phyloP scores from a whole-genome alignment of 306 rosid species.

The Astragalus membranaceus region DNA sequence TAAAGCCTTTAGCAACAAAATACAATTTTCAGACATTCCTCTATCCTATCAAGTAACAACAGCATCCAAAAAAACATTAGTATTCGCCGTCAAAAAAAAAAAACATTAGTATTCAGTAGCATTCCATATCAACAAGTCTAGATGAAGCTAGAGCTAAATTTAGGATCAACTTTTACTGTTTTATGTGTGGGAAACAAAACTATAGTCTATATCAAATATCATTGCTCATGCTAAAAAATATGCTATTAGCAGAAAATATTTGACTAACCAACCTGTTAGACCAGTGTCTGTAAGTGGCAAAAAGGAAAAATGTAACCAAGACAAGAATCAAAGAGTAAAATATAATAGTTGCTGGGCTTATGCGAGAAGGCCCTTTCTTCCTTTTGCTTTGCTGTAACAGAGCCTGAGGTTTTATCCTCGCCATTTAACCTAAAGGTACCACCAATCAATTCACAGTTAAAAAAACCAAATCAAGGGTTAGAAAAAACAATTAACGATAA shows the following conservation, averaged over 20 bases:
- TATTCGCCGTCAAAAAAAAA: too few species aligned
- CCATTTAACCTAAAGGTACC: constrained; percentile 32
- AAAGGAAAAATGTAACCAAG: constrained; percentile 42
- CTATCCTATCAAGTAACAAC: background rate
- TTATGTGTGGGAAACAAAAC: background rate
- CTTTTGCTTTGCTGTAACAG: constrained; percentile 73
- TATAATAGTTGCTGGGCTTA: constrained; percentile 33
- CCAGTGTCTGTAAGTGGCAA: constrained; percentile 47
- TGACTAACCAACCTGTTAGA: constrained; percentile 58
- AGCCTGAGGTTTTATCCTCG: constrained; percentile 70
- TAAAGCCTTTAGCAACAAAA: too few species aligned
- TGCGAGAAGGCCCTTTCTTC: constrained; percentile 64
- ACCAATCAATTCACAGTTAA: constrained; percentile 12
- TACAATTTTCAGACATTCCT: constrained; percentile 1
- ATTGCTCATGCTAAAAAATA: background rate
- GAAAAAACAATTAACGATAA: background rate
- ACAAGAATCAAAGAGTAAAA: constrained; percentile 41
- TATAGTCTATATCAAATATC: background rate
- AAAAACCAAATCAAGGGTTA: constrained; percentile 9
- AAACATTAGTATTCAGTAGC: background rate
- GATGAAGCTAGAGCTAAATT: background rate
- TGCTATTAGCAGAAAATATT: background rate
- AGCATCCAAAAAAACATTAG: background rate
- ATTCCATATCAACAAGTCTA: background rate
- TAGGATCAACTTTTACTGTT: background rate